A percentile compares a stretch with the other conserved stretches of the same genome.
phyloP scores from a whole-genome alignment of 257 asterid species.

The Lithospermum erythrorhizon region DNA sequence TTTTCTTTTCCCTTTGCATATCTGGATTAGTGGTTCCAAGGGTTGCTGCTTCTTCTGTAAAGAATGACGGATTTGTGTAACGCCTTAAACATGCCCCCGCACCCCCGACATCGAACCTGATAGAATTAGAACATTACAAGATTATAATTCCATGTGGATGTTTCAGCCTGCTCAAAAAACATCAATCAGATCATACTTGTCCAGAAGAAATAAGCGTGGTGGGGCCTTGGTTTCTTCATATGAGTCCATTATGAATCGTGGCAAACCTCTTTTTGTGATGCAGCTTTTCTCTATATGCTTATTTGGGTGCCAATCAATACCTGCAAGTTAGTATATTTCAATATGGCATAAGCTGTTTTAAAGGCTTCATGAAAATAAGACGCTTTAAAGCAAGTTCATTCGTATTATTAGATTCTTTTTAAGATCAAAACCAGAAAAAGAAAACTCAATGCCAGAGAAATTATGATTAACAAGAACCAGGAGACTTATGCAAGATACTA shows the following conservation, averaged over 20 bases:
- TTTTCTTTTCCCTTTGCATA: slow-evolving; percentile 63
- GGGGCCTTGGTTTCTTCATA: slow-evolving; percentile 98
- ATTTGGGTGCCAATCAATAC: slow-evolving; percentile 85
- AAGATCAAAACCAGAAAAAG: background rate
- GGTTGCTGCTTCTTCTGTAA: slow-evolving; percentile 43
- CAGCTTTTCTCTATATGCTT: slow-evolving; percentile 46
- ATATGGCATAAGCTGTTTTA: background rate
- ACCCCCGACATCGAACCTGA: slow-evolving; percentile 95
- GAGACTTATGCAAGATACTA: background rate
- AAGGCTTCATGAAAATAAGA: background rate
- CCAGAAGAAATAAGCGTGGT: slow-evolving; percentile 90
- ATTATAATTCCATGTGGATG: background rate
- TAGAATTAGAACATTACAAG: slow-evolving; percentile 2
- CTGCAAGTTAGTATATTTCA: slow-evolving; percentile 25
- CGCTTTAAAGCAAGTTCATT: background rate
- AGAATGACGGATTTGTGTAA: slow-evolving; percentile 88
- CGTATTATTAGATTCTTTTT: background rate
- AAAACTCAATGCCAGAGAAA: background rate
- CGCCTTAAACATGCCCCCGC: slow-evolving; percentile 97
- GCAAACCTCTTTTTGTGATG: slow-evolving; percentile 70
- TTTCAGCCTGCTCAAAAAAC: background rate
- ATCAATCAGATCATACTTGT: slow-evolving; percentile 49
- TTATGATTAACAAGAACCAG: background rate
- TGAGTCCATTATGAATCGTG: slow-evolving; percentile 91
- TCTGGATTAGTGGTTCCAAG: slow-evolving; percentile 30